Conservation (phyloP, 2,329 filamentous ascomycete species). For the Bipolaris cookei region DNA sequence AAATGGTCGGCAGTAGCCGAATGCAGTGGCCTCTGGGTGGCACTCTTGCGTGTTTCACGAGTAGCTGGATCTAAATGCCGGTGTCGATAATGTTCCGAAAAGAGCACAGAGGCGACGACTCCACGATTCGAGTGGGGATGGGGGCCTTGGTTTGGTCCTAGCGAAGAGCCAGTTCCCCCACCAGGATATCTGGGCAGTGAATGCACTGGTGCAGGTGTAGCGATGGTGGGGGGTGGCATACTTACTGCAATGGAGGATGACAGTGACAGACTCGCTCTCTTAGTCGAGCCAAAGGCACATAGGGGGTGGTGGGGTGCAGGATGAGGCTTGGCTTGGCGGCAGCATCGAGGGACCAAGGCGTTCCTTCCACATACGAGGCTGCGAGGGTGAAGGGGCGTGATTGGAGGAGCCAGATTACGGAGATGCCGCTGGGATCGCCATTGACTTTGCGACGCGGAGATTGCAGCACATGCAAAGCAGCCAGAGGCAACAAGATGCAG, state of each 20-base stretch:
- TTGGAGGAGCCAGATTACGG: conserved; percentile 21
- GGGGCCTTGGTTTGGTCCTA: conserved; percentile 2
- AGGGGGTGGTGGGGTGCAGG: conserved; percentile 9
- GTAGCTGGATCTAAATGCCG: conserved; percentile 12
- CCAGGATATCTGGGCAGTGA: not conserved
- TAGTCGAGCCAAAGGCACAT: too few species aligned
- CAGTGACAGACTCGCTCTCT: too few species aligned
- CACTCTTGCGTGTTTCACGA: conserved; percentile 16
- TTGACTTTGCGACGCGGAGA: conserved; percentile 33
- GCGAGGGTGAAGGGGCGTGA: conserved; percentile 13
- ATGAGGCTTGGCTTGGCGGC: not conserved
- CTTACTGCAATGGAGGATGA: not conserved
- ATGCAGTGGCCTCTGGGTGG: conserved; percentile 19
- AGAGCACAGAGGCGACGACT: conserved; percentile 9
- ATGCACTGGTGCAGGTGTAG: not conserved
- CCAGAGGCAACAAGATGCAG: conserved; percentile 4
- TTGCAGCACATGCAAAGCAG: conserved; percentile 14
- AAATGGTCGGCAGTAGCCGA: conserved; percentile 9
- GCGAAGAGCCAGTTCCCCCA: not conserved
- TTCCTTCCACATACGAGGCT: not conserved
- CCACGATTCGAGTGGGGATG: conserved; percentile 5
- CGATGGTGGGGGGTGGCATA: not conserved
- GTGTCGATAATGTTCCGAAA: conserved; percentile 10
- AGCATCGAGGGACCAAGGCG: not conserved
- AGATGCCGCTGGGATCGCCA: conserved; percentile 8